A percentile compares a stretch with the other conserved stretches of the same genome.
Evolutionary conservation across 768 basidiomycete genomes (phyloP).

Genomic region (Phaeolepiota aurea): DNA sequence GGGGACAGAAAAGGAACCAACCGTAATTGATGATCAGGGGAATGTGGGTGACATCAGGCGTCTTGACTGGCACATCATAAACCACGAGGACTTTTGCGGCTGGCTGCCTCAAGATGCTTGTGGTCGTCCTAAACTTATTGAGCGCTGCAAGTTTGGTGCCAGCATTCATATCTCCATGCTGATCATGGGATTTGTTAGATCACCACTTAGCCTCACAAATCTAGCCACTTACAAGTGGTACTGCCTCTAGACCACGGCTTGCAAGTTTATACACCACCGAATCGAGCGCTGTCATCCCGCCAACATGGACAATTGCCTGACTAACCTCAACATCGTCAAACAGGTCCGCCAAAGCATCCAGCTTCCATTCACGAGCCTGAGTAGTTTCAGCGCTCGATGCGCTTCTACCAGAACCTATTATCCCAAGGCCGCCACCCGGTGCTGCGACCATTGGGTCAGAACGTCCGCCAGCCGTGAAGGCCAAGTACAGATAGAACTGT

Average conservation of each 20-base stretch:
- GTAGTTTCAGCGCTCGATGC: constrained; percentile 74
- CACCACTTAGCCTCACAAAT: constrained; percentile 7
- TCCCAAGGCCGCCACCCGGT: constrained; percentile 62
- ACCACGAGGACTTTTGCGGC: constrained; percentile 77
- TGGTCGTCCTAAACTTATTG: constrained; percentile 69
- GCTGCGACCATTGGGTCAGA: constrained; percentile 39
- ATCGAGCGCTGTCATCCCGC: constrained; percentile 80
- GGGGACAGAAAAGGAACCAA: too few relatives aligned
- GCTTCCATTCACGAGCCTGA: constrained; percentile 89
- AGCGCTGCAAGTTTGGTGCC: constrained; percentile 74
- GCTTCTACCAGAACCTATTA: constrained; percentile 89
- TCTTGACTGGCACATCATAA: constrained; percentile 90
- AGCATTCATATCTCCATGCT: constrained; percentile 93
- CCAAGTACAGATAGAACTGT: constrained; percentile 94
- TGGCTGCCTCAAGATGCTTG: constrained; percentile 55
- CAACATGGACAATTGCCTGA: constrained; percentile 83
- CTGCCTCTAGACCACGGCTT: constrained; percentile 77
- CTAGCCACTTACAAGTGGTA: constrained; percentile 64
- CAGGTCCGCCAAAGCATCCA: constrained; percentile 85
- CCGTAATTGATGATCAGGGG: constrained; percentile 96
- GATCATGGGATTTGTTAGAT: constrained; percentile 5
- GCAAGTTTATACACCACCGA: constrained; percentile 87
- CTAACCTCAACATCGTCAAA: constrained; percentile 79
- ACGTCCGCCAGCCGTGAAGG: constrained; percentile 83
- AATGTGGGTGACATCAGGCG: constrained; percentile 81